A percentile compares a stretch with the other conserved stretches of the same genome.
Conservation (phyloP, 139 green algal genomes). For the Chlamydomonas eustigma region DNA sequence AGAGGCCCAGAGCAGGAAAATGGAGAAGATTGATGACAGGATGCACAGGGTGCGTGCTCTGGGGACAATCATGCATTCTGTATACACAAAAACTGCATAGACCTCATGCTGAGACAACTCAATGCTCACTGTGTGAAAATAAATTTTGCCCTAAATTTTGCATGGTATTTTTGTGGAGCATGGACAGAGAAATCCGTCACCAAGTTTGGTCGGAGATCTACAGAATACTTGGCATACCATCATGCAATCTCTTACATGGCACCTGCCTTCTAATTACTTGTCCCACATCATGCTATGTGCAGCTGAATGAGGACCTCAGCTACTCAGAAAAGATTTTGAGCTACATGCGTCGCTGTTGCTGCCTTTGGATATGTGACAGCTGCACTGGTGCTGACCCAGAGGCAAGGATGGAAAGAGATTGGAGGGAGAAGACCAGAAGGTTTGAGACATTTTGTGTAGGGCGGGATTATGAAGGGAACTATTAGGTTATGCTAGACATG, state of each 20-base stretch:
- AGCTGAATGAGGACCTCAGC: slow-evolving; percentile 49
- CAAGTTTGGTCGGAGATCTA: too few relatives aligned
- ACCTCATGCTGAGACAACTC: too few relatives aligned
- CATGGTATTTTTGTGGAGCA: not conserved
- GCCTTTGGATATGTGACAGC: slow-evolving; percentile 35
- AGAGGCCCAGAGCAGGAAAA: not conserved
- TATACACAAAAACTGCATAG: not conserved
- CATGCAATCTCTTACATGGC: not conserved
- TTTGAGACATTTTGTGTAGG: not conserved
- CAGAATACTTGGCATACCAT: too few relatives aligned
- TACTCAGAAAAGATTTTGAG: slow-evolving; percentile 50
- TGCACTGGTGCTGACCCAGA: slow-evolving; percentile 36
- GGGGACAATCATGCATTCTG: not conserved
- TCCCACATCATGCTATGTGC: slow-evolving; percentile 5
- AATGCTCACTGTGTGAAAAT: not conserved
- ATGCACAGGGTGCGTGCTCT: slow-evolving; percentile 3
- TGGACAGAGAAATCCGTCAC: too few relatives aligned
- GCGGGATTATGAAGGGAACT: not conserved
- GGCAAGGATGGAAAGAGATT: not conserved
- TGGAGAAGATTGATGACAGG: not conserved
- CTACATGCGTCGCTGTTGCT: slow-evolving; percentile 52
- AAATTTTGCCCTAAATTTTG: not conserved
- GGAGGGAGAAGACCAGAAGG: not conserved
- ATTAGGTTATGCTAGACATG: too few relatives aligned
- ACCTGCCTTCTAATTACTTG: not conserved